A percentile compares a stretch with the other conserved stretches of the same genome.
Conservation (phyloP, 2,329 filamentous ascomycete species). For the Hypoxylon sp. region DNA sequence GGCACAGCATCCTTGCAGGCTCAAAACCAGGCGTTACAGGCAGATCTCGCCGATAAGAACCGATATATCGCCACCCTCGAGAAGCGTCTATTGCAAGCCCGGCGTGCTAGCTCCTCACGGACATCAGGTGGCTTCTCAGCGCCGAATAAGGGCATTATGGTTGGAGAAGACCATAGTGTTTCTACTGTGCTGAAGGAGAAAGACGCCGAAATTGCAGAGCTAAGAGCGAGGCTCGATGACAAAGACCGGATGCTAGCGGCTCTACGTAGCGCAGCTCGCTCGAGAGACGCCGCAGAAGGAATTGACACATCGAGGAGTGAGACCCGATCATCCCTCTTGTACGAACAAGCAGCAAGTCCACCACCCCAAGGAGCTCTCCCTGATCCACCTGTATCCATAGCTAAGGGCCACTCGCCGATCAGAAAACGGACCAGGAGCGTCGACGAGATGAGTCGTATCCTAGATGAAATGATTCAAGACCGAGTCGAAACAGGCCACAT, state of each 20-base stretch:
- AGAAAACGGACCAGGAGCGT: slow-evolving; percentile 77
- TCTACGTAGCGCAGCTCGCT: slow-evolving; percentile 85
- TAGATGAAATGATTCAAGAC: slow-evolving; percentile 97
- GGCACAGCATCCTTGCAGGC: slow-evolving; percentile 84
- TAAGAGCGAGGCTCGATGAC: slow-evolving; percentile 91
- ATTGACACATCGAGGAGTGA: slow-evolving; percentile 55
- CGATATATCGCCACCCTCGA: slow-evolving; percentile 96
- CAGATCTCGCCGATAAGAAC: slow-evolving; percentile 97
- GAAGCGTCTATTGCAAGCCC: slow-evolving; percentile 90
- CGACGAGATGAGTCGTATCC: slow-evolving; percentile 92
- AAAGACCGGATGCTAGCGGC: slow-evolving; percentile 95
- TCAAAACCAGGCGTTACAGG: slow-evolving; percentile 93
- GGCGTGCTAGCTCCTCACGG: slow-evolving; percentile 89
- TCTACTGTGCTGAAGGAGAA: slow-evolving; percentile 84
- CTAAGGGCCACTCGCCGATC: slow-evolving; percentile 54
- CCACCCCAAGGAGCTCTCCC: slow-evolving; percentile 53
- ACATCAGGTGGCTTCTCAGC: slow-evolving; percentile 80
- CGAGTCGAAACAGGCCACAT: slow-evolving; percentile 83
- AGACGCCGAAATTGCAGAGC: slow-evolving; percentile 90
- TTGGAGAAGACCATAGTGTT: slow-evolving; percentile 84
- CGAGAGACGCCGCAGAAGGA: slow-evolving; percentile 83
- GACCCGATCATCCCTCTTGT: slow-evolving; percentile 52
- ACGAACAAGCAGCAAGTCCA: slow-evolving; percentile 54
- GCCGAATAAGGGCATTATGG: slow-evolving; percentile 73
- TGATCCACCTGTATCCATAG: slow-evolving; percentile 48